Base-by-base conservation (phyloP, 1,284 basidiomycete genomes). In the Cutaneotrichosporon sp. region DNA sequence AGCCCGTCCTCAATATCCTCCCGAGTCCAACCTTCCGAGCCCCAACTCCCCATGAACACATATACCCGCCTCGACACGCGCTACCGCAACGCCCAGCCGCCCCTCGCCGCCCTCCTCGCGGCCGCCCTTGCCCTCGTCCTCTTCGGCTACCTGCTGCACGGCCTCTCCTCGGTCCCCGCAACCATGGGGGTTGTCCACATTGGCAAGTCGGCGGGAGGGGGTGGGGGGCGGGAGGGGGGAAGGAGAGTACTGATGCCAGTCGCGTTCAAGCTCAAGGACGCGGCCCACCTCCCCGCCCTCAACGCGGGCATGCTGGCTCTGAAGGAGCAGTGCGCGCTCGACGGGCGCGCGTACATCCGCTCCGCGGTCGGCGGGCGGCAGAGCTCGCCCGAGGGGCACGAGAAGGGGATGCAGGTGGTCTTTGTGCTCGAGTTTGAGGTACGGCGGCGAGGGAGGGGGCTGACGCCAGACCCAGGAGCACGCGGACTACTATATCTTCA, bases 341-440 rank as follows among this genome's bases (percentile, higher is more conserved):
- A 67, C 38, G 67, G 65, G 2, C 46, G 63, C 56, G 46, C 60
- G 16, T 74, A 74, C 60, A 78, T 79, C 57, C 53, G 55, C n/a
- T 66, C 65, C 2, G 56, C 72, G 18, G 49, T 59, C 36, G 74
- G 74, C 36, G 77, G 77, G 1, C 69, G 68, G 56, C 76, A 78
- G 67, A 64, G 63, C 36, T 71, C 63, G 29, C 56, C 66, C 14
- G 77, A 79, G 63, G 72, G 70, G 0, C 47, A 58, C 14, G 64
- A 76, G 36, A 63, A 66, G 7, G 76, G 71, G 1, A 70, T 74
- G 68, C 63, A 75, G 53, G 67, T 75, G 18, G 69, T 71, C 9
- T 77, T 76, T 57, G 27, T 78, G 10, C 62, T 74, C 63, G 72
- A 75, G 57, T 78, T 78, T 58, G 67, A 67, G 57, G 42, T 60